Evolutionary conservation across 2,329 filamentous ascomycete species (phyloP).

Genomic region (Cercospora zeae-maydis): DNA sequence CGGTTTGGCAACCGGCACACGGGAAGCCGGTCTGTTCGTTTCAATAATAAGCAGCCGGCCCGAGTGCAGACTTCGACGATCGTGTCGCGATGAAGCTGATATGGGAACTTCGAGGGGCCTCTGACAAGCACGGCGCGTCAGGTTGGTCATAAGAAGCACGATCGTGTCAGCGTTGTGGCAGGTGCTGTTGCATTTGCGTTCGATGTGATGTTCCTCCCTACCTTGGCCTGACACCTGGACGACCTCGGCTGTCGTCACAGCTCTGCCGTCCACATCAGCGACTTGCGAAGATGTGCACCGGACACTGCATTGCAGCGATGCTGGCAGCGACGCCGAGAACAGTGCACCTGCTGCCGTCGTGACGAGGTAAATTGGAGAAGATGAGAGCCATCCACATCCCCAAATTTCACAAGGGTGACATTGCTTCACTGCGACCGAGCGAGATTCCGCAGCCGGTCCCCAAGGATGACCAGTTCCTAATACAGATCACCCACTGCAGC

Average conservation of each 20-base stretch:
- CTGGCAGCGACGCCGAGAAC: background rate
- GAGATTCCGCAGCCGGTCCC: constrained; percentile 35
- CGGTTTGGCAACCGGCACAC: constrained; percentile 5
- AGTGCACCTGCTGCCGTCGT: background rate
- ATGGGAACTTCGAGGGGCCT: background rate
- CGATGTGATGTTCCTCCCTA: too few relatives aligned
- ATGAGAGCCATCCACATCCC: constrained; percentile 45
- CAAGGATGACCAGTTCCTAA: constrained; percentile 40
- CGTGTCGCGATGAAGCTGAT: background rate
- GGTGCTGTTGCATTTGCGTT: background rate
- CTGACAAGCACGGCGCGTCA: background rate
- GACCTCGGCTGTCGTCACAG: constrained; percentile 8
- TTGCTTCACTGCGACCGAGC: constrained; percentile 30
- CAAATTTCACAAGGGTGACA: constrained; percentile 35
- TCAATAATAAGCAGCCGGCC: constrained; percentile 18
- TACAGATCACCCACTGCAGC: constrained; percentile 54
- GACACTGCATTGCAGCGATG: background rate
- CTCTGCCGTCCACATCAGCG: background rate
- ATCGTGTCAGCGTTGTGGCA: background rate
- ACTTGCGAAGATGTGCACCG: background rate
- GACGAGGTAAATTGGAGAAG: background rate
- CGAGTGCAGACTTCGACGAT: constrained; percentile 9
- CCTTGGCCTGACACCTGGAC: background rate
- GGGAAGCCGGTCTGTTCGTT: background rate
- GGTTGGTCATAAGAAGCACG: background rate